Evolutionary conservation across 2,329 filamentous ascomycete genomes (phyloP).

Genomic region (Hypoxylon sp.): DNA sequence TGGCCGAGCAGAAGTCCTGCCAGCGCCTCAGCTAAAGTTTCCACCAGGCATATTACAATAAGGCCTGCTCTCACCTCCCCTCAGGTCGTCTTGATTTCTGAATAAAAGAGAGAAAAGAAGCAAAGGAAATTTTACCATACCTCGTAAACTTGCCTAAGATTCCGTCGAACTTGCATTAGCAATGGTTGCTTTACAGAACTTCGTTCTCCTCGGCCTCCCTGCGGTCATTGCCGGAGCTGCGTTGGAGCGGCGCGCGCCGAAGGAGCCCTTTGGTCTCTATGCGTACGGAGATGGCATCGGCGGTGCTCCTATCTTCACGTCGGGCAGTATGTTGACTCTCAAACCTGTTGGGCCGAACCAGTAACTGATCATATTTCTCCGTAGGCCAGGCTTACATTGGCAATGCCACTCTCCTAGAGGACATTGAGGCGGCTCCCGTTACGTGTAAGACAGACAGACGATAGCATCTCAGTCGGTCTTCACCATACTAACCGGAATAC

Average conservation of each 20-base stretch:
- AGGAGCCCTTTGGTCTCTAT: conserved; percentile 35
- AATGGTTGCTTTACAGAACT: conserved; percentile 24
- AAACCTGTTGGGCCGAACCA: neutral
- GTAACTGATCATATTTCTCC: neutral
- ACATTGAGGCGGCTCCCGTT: conserved; percentile 26
- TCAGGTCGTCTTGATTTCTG: neutral
- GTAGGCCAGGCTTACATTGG: conserved; percentile 23
- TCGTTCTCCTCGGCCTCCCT: conserved; percentile 28
- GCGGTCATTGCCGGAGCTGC: conserved; percentile 11
- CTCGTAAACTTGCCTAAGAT: neutral
- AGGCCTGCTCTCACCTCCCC: neutral
- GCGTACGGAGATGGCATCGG: conserved; percentile 43
- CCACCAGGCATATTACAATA: neutral
- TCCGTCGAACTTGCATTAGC: conserved; percentile 1
- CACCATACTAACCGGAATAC: conserved; percentile 4
- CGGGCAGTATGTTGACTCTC: conserved; percentile 31
- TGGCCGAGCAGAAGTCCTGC: conserved; percentile 11
- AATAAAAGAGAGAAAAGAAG: neutral
- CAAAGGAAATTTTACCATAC: no score
- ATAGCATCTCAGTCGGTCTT: neutral
- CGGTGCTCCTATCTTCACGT: conserved; percentile 38
- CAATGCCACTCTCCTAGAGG: conserved; percentile 1
- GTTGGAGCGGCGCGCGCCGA: conserved; percentile 19
- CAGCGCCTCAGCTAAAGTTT: conserved; percentile 8
- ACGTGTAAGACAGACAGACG: conserved; percentile 29